Evolutionary conservation across 2,329 filamentous ascomycete genomes (phyloP), one percentile per base, ranked within the genome.

Genomic region (Aureobasidium subglaciale): DNA sequence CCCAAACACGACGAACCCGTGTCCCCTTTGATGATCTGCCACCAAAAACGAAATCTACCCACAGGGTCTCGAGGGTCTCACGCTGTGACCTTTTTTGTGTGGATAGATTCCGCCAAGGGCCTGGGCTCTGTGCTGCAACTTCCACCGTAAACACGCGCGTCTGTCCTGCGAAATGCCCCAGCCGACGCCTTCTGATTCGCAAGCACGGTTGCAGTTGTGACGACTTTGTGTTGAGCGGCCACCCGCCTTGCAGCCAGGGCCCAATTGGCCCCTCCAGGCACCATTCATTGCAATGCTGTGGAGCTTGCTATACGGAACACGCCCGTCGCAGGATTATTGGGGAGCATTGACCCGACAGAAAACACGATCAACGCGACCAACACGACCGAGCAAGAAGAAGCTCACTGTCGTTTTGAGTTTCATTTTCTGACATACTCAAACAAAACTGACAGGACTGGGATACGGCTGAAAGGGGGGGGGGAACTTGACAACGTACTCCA

Each of bases 91-190:
- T n/a, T n/a, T n/a, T n/a, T n/a, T n/a, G n/a, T n/a, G n/a, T n/a
- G n/a, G n/a, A n/a, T n/a, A n/a, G n/a, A n/a, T n/a, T n/a, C n/a
- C n/a, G 43, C 43, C 43, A 35, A 48, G 43, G 20, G 43, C 20
- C 43, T 48, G 30, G 43, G 30, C 43, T 35, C 20, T n/a, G 16
- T n/a, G 24, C 6, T 25, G 43, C 43, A 48, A 48, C 43, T 48
- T 48, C 43, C 43, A 48, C 43, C 29, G 20, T 22, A 22, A 30
- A 35, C 43, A 48, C 43, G 30, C 43, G 30, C 43, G 43, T 48
- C 29, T 35, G 30, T 34, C n/a, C 24, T 35, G 43, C 16, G 43
- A 34, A n/a, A 35, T 35, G 6, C 20, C 29, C 43, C 30, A 48
- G 25, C 29, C 30, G 43, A 35, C 25, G 43, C 20, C 13, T 35